phyloP scores from a whole-genome alignment of 352 stramenopile species.

The Pilasporangium apinafurcum region DNA sequence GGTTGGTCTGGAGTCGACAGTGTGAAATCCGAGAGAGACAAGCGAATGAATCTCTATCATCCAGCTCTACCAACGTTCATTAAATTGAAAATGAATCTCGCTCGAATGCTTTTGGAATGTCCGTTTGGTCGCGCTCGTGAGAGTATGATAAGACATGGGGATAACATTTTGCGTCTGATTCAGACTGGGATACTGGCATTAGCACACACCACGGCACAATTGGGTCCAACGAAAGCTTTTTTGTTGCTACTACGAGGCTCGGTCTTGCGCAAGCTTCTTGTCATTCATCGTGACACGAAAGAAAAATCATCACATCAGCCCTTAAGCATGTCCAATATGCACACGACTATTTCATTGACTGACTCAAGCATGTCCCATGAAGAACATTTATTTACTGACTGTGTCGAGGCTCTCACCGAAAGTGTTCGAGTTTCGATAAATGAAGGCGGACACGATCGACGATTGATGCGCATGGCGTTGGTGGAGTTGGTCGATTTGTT shows the following conservation, averaged over 20 bases:
- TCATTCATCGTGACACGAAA: conserved; percentile 1
- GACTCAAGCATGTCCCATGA: too few species aligned
- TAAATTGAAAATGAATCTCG: conserved; percentile 42
- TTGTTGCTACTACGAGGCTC: conserved; percentile 49
- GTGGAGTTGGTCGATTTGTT: conserved; percentile 67
- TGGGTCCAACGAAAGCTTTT: conserved; percentile 30
- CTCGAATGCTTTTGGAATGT: conserved; percentile 37
- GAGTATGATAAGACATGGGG: conserved; percentile 7
- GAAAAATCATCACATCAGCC: background rate
- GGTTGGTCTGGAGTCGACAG: conserved; percentile 46
- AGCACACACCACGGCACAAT: conserved; percentile 30
- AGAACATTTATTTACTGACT: conserved; percentile 4
- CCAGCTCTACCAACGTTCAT: conserved; percentile 41
- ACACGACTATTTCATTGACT: too few species aligned
- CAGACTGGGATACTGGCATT: conserved; percentile 28
- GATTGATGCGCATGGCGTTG: conserved; percentile 36
- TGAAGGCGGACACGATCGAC: conserved; percentile 48
- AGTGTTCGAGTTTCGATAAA: conserved; percentile 37
- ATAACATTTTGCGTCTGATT: conserved; percentile 20
- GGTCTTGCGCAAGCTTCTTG: conserved; percentile 37
- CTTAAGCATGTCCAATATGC: too few species aligned
- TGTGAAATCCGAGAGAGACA: conserved; percentile 6
- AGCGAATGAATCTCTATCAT: conserved; percentile 49
- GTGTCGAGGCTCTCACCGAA: conserved; percentile 9
- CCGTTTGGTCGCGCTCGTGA: conserved; percentile 12